Base-by-base conservation (phyloP, 2,329 filamentous ascomycete genomes). In the Pseudocercospora pini-densiflorae region DNA sequence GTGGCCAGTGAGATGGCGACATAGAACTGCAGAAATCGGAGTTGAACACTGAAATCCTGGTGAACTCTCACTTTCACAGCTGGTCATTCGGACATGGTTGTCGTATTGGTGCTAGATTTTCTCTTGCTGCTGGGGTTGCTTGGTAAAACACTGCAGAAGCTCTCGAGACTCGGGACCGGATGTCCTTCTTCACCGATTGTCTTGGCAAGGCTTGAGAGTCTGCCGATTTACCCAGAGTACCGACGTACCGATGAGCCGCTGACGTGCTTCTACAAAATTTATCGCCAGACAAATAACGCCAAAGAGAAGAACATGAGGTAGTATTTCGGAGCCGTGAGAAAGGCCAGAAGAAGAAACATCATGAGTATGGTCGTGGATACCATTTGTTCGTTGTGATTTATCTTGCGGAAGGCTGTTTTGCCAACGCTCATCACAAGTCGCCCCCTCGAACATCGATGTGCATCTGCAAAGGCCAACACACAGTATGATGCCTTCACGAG, bases 201-300 rank as follows among this genome's bases (percentile, higher is more conserved):
- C 49, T 53, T 53, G 49, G 49, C 49, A 23, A 49, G 45, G 45
- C 49, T 51, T 51, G 47, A 23, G n/a, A 45, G 43, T 51, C 21
- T 51, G 47, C 47, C 47, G 47, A 51, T 12, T 51, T 51, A 51
- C 21, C 47, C 47, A 51, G 47, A 51, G 16, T 45, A 8, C 45
- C 45, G 45, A 29, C 23, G 4, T 53, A 24, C 49, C 19, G 19
- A 19, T 23, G 49, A 53, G 49, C 49, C 49, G 10, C 49, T 27
- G 21, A 53, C 49, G 49, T 53, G 19, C 24, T 5, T 53, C 49
- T 53, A n/a, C 6, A 49, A 19, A 23, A 47, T 47, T 47, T 19
- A 47, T 47, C 45, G n/a, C 7, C n/a, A 47, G n/a, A 47, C 45
- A 23, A 47, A 33, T 12, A 33, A 31, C 29, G 40, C 14, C 40